Conservation (phyloP, 2,329 filamentous ascomycete genomes). For the Colletotrichum truncatum region DNA sequence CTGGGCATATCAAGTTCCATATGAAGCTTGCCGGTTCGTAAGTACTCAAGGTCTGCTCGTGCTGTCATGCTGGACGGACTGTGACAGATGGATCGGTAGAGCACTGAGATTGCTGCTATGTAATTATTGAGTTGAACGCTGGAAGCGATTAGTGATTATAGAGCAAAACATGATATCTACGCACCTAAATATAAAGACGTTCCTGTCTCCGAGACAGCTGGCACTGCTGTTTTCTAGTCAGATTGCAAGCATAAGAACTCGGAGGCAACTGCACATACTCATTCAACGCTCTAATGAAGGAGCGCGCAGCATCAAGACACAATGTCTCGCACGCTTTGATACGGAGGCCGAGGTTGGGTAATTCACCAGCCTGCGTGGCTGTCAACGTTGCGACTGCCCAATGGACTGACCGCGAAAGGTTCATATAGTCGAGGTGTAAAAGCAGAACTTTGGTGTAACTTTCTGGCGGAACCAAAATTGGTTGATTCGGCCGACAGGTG, state of each 20-base stretch:
- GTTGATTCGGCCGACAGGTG: not conserved
- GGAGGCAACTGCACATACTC: not conserved
- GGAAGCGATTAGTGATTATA: not conserved
- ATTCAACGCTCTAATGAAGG: not conserved
- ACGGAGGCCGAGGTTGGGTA: not conserved
- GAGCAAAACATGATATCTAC: too few relatives aligned
- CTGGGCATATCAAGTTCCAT: not conserved
- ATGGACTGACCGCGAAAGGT: not conserved
- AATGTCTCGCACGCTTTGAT: not conserved
- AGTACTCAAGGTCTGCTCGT: not conserved
- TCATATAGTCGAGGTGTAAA: not conserved
- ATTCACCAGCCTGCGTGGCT: not conserved
- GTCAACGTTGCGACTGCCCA: not conserved
- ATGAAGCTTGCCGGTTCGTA: not conserved
- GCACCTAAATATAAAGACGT: not conserved
- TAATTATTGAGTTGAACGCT: not conserved
- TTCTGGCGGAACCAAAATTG: not conserved
- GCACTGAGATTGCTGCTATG: not conserved
- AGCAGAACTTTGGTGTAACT: not conserved
- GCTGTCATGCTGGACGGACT: not conserved
- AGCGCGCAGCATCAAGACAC: not conserved
- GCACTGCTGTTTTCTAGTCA: not conserved
- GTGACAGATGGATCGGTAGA: not conserved
- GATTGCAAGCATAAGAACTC: not conserved
- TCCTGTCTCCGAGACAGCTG: not conserved